These are phyloP conservation scores for Colletotrichum eremochloae DNA, from an alignment of 2,329 filamentous ascomycete species.

Conservation along the genomic window DNA sequence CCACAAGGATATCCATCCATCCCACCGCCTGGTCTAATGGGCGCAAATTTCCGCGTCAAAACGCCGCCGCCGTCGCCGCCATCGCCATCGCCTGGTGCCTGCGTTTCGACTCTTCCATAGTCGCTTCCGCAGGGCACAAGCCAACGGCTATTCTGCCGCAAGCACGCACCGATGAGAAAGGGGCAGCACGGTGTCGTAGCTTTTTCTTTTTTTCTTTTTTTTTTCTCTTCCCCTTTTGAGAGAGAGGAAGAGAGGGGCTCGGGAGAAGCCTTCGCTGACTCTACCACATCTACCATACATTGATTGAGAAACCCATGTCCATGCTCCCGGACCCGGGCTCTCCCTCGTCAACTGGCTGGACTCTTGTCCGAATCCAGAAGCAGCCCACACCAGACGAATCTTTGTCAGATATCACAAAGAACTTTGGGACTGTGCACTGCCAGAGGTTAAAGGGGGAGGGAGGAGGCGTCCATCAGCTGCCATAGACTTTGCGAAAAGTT, in stretches of 20 bases:
- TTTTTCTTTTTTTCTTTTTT: not conserved
- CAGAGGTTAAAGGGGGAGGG: constrained; percentile 17
- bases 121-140: constrained; percentile 3
- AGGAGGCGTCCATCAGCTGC: not conserved
- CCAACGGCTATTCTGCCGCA: not conserved
- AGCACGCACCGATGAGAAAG: constrained; percentile 11
- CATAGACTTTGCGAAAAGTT: not conserved
- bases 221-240: not conserved
- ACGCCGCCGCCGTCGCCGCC: not conserved
- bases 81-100: constrained; percentile 5
- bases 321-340: constrained; percentile 28
- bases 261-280: constrained; percentile 23
- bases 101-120: not conserved
- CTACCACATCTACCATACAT: not conserved
- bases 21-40: not conserved
- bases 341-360: constrained; percentile 3
- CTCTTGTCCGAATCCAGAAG: constrained; percentile 9
- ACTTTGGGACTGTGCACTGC: constrained; percentile 7
- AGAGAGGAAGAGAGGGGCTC: not conserved
- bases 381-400: constrained; percentile 6
- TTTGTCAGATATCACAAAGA: constrained; percentile 42
- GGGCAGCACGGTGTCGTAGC: not conserved
- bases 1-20: constrained; percentile 1
- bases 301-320: constrained; percentile 37
- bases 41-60: constrained; percentile 6